Evolutionary conservation across 1,284 basidiomycete genomes (phyloP), one percentile per base, ranked within the genome.

Genomic region (Melampsora larici-populina): DNA sequence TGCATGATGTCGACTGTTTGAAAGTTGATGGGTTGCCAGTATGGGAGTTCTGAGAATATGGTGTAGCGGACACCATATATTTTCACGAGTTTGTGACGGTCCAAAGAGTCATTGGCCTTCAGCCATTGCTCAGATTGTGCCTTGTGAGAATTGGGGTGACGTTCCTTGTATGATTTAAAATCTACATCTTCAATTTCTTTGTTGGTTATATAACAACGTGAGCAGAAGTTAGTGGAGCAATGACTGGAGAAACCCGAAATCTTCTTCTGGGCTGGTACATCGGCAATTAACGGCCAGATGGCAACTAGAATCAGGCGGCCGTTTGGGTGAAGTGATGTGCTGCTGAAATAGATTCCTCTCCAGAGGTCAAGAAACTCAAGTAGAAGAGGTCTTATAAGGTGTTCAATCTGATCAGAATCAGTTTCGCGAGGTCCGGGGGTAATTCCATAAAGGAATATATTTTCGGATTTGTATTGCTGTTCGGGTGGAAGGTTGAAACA

Each of bases 1-100:
- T 75, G 72, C 72, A 75, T 75, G 8, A 75, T 66, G 18, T 75
- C 64, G 31, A 75, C 60, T 31, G 63, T 68, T 31, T 43, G 58
- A 60, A 33, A 67, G 24, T 75, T 51, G 29, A 67, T 48, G 0
- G 72, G 72, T 17, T 48, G 46, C 72, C 72, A 75, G 33, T 75
- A 75, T 0, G 46, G 21, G 60, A 75, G 72, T 11, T 63, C 33
- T 6, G 55, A 64, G 15, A 75, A 64, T 13, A 67, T 75, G 11
- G 60, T 67, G n/a, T 67, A 75, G 24, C 49, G 55, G 51, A 68
- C 72, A 51, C 72, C 72, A 60, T 67, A 24, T 60, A 36, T 0
- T 17, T 75, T 64, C 26, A 75, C 49, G 0, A 75, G 49, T 1
- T 24, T 21, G 18, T 31, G n/a, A 13, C 40, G 46, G 55, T 75